These are phyloP conservation scores for Trametes cinnabarina DNA, from an alignment of 768 basidiomycete genomes.

Conservation along the genomic window DNA sequence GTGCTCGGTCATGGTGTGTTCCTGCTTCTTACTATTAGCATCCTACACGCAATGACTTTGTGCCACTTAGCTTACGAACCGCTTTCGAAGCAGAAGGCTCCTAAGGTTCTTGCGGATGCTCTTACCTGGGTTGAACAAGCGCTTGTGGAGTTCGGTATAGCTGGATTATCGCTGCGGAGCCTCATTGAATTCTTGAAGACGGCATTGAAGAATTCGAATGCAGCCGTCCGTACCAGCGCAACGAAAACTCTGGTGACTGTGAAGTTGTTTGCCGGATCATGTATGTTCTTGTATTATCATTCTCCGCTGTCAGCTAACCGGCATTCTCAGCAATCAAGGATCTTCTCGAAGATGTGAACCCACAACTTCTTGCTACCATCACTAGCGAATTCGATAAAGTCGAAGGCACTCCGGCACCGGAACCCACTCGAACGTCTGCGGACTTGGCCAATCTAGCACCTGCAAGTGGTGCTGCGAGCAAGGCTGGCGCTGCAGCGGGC, in stretches of 20 bases:
- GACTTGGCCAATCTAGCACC: conserved; percentile 62
- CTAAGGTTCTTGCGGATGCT: conserved; percentile 93
- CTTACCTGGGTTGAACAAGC: conserved; percentile 85
- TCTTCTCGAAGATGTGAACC: conserved; percentile 90
- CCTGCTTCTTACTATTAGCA: conserved; percentile 15
- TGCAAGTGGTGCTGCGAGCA: conserved; percentile 38
- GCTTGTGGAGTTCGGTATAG: conserved; percentile 87
- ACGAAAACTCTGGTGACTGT: conserved; percentile 91
- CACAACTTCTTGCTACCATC: conserved; percentile 90
- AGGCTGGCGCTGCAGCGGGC: conserved; percentile 33
- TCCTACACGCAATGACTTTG: too few species aligned
- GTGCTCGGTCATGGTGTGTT: conserved; percentile 81
- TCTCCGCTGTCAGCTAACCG: not conserved
- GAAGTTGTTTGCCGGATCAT: conserved; percentile 86
- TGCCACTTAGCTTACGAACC: conserved; percentile 89
- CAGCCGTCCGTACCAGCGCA: conserved; percentile 87
- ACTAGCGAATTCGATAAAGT: conserved; percentile 90
- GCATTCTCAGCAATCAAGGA: conserved; percentile 73
- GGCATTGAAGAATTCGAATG: conserved; percentile 90
- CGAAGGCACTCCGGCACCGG: conserved; percentile 71
- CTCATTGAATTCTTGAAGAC: conserved; percentile 90
- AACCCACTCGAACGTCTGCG: conserved; percentile 71
- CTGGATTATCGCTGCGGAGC: conserved; percentile 75
- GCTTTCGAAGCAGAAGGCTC: conserved; percentile 92
- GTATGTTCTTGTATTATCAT: conserved; percentile 40